Conservation (phyloP, 805 yeast species). For the Vanderwaltozyma verrucispora region DNA sequence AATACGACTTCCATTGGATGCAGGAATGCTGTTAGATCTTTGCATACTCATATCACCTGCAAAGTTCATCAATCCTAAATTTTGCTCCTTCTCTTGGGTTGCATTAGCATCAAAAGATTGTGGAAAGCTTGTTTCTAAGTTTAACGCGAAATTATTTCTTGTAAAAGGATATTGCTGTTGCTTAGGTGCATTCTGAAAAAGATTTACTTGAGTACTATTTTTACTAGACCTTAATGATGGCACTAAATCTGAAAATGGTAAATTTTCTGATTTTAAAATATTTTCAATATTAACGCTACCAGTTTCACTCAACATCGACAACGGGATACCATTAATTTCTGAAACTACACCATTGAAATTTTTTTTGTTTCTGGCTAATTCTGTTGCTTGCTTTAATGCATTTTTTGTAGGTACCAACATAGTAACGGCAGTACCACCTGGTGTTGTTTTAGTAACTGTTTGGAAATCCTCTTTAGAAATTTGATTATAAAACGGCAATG, state of each 20-base stretch:
- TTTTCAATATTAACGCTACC: slow-evolving; percentile 41
- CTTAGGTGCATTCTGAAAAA: background rate
- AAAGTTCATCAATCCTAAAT: background rate
- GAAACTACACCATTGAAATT: slow-evolving; percentile 27
- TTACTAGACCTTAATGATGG: background rate
- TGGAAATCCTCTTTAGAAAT: slow-evolving; percentile 83
- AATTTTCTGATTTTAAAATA: slow-evolving; percentile 2
- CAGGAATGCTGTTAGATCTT: slow-evolving; percentile 2
- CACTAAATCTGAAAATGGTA: background rate
- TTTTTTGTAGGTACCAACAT: slow-evolving; percentile 79
- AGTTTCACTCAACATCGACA: slow-evolving; percentile 67
- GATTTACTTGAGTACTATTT: background rate
- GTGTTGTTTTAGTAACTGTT: slow-evolving; percentile 76
- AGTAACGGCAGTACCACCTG: slow-evolving; percentile 86
- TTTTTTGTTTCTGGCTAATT: slow-evolving; percentile 16
- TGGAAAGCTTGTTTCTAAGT: background rate
- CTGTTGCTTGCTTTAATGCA: slow-evolving; percentile 40
- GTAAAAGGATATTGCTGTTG: background rate
- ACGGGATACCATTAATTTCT: slow-evolving; percentile 60
- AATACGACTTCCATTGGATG: background rate
- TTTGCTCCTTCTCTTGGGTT: background rate
- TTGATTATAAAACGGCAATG: slow-evolving; percentile 84
- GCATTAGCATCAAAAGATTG: background rate
- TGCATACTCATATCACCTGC: background rate
- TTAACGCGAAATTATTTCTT: background rate